These are phyloP conservation scores for Symmetrospora coprosmae DNA, from an alignment of 768 basidiomycete genomes.

Conservation along the genomic window DNA sequence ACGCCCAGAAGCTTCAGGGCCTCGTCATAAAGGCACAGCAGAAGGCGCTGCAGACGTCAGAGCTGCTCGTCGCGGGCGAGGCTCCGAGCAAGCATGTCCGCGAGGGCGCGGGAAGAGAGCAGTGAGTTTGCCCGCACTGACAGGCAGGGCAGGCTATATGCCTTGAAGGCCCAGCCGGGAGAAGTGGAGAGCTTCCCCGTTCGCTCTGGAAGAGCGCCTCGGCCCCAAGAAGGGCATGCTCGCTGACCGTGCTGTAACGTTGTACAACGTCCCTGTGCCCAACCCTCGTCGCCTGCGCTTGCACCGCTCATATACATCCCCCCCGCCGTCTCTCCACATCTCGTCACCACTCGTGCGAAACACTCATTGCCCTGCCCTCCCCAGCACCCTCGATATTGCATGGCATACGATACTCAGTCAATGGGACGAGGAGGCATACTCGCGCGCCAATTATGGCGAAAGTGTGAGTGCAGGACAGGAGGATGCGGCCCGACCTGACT, in stretches of 20 bases:
- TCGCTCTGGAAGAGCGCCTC: too few relatives aligned
- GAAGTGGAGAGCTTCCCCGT: not conserved
- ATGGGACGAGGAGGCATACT: slow-evolving; percentile 19
- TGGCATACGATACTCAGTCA: slow-evolving; percentile 15
- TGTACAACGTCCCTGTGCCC: too few relatives aligned
- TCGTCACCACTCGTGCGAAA: too few relatives aligned
- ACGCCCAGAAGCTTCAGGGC: not conserved
- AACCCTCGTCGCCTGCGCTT: too few relatives aligned
- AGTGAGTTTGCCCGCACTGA: not conserved
- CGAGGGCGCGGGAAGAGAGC: slow-evolving; percentile 14
- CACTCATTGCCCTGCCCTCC: too few relatives aligned
- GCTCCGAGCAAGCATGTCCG: slow-evolving; percentile 6
- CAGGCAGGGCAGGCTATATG: too few relatives aligned
- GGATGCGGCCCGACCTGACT: too few relatives aligned
- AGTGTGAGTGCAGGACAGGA: not conserved
- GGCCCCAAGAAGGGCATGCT: too few relatives aligned
- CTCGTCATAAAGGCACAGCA: slow-evolving; percentile 17
- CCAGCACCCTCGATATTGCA: slow-evolving; percentile 8
- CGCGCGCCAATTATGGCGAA: slow-evolving; percentile 15
- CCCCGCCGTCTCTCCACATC: too few relatives aligned
- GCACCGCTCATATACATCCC: too few relatives aligned
- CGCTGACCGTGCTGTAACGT: too few relatives aligned
- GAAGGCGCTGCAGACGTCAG: not conserved
- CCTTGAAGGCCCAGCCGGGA: not conserved
- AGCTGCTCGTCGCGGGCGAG: slow-evolving; percentile 11